phyloP scores from a whole-genome alignment of 305 asterid species.

The Coffea humblotiana region DNA sequence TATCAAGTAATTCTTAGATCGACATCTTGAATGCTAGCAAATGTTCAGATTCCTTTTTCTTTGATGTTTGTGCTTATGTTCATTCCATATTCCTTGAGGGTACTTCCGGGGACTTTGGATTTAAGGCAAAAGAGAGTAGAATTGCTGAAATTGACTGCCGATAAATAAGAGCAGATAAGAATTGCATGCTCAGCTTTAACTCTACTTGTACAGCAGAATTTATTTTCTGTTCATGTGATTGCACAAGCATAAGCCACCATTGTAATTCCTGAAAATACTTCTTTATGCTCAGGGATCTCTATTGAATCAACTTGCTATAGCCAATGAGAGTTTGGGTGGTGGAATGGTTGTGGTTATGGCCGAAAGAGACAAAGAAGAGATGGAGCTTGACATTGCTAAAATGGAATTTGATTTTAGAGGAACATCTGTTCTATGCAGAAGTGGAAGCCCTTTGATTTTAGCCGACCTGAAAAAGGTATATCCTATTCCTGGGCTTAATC shows the following conservation, averaged over 20 bases:
- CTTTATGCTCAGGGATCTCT: constrained; percentile 64
- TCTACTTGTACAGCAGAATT: not conserved
- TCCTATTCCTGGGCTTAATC: not conserved
- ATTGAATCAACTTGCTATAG: constrained; percentile 87
- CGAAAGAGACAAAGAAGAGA: constrained; percentile 94
- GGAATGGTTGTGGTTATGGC: constrained; percentile 92
- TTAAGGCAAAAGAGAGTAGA: not conserved
- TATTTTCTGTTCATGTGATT: not conserved
- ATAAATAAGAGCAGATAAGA: not conserved
- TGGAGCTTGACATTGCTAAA: constrained; percentile 92
- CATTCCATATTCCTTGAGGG: not conserved
- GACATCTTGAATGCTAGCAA: not conserved
- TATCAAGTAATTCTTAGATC: not conserved
- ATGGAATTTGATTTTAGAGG: constrained; percentile 93
- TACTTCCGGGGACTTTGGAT: not conserved
- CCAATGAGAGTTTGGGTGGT: constrained; percentile 92
- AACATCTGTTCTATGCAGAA: constrained; percentile 90
- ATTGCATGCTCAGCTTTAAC: not conserved
- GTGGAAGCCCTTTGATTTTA: constrained; percentile 90
- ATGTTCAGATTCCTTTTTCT: not conserved
- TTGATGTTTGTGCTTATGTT: not conserved
- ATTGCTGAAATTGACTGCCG: not conserved
- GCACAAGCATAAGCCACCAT: not conserved
- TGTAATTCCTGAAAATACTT: constrained; percentile 13
- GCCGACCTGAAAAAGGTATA: constrained; percentile 78